Evolutionary conservation across 176 grass and related monocot species (phyloP), one percentile per base, ranked within the genome.

Genomic region (Bonia amplexicaulis): DNA sequence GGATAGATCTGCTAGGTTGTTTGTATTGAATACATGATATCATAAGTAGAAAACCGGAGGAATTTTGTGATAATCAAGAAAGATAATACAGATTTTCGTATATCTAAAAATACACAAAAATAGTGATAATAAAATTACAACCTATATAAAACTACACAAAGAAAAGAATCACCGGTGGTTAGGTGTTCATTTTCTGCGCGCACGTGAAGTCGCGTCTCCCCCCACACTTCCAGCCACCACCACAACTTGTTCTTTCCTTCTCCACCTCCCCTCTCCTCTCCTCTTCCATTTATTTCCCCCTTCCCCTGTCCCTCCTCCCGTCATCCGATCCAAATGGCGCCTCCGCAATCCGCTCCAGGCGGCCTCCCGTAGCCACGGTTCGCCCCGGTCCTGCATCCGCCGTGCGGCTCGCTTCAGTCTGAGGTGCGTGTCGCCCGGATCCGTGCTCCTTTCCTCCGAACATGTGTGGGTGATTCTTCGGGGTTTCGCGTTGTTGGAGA

Each of bases 231-330:
- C 29, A 45, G 62, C 71, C 88, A 86, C 73, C 57, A 86, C 73
- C 78, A 77, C n/a, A n/a, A n/a, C 88, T 82, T 82, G 78, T 86
- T 90, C 78, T 57, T 85, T 85, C 83, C 83, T 70, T 62, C 12
- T 11, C 58, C 61, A 31, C 61, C 22, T 39, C 51, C 48, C 77
- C 77, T 44, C 51, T 3, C 3, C 44, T 0, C 46, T 14, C 12
- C 46, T 48, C 16, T 15, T 65, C 77, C 60, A 35, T 80, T 51
- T 47, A 46, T 25, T 68, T 31, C 44, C 12, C 47, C 13, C 47
- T 37, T 23, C 52, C 73, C 46, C 73, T 33, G 61, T 6, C 4
- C 14, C 11, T 7, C 19, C 22, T 82, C 16, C 4, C 14, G 6
- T 7, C 19, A 16, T 77, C 58, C 80, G 80, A 90, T 87, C 89